phyloP scores from a whole-genome alignment of 805 yeast species.

The Myxozyma sirexii region DNA sequence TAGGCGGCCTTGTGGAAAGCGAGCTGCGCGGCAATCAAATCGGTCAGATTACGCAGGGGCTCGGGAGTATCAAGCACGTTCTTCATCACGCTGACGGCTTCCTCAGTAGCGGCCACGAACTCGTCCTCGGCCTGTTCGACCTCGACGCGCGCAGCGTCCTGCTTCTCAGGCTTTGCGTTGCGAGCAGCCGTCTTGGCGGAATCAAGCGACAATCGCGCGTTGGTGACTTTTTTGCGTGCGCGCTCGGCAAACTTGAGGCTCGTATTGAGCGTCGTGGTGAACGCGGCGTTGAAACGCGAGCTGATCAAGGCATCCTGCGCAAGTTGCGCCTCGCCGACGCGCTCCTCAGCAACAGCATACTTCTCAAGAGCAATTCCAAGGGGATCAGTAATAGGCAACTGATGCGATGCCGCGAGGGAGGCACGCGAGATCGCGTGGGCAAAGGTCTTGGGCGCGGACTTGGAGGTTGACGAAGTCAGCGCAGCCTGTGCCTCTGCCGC shows the following conservation, averaged over 20 bases:
- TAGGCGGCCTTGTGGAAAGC: constrained; percentile 77
- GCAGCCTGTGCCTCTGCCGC: constrained; percentile 85
- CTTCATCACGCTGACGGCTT: constrained; percentile 80
- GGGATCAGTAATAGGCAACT: constrained; percentile 51
- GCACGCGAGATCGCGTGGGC: constrained; percentile 82
- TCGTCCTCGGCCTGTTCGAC: constrained; percentile 87
- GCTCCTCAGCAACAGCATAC: constrained; percentile 69
- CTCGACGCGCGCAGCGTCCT: constrained; percentile 71
- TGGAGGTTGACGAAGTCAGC: constrained; percentile 54
- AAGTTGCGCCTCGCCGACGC: constrained; percentile 78
- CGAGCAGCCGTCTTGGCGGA: constrained; percentile 65
- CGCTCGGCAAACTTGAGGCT: constrained; percentile 64
- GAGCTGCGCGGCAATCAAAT: constrained; percentile 75
- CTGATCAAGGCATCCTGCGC: constrained; percentile 78
- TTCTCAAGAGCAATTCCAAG: constrained; percentile 65
- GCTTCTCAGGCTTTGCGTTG: constrained; percentile 61
- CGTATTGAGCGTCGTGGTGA: constrained; percentile 62
- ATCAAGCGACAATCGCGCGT: constrained; percentile 77
- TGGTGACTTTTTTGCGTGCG: constrained; percentile 73
- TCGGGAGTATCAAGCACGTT: constrained; percentile 72
- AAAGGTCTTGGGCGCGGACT: constrained; percentile 70
- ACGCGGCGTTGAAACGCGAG: constrained; percentile 67
- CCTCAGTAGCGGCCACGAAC: constrained; percentile 87
- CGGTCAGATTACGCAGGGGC: constrained; percentile 66
- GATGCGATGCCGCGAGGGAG: constrained; percentile 55